Evolutionary conservation across 179 eudicot species (phyloP).

Genomic region (Silene noctiflora): DNA sequence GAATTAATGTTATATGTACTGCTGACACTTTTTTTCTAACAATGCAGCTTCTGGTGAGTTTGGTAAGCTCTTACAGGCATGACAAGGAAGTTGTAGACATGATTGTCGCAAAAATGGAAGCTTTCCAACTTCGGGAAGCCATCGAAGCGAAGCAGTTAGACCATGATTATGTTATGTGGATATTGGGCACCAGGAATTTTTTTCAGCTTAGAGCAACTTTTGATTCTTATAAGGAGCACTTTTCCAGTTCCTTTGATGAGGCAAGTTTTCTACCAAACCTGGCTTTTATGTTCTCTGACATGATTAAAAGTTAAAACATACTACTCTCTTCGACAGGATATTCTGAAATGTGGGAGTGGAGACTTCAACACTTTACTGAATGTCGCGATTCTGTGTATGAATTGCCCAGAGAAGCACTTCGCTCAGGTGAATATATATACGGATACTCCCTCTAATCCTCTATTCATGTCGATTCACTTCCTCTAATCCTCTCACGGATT

Average conservation of each 20-base stretch:
- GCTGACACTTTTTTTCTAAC: not conserved
- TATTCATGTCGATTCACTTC: no score
- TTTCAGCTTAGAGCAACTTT: constrained; percentile 76
- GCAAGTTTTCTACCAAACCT: constrained; percentile 27
- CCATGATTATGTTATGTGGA: constrained; percentile 50
- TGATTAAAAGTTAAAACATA: not conserved
- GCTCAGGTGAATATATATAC: constrained; percentile 51
- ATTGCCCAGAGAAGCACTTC: constrained; percentile 73
- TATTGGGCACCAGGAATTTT: constrained; percentile 60
- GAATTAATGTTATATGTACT: no score
- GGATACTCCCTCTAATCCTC: no score
- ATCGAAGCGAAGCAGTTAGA: constrained; percentile 52
- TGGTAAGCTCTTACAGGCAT: constrained; percentile 74
- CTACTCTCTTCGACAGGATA: constrained; percentile 44
- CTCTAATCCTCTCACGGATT: not conserved
- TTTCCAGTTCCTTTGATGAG: constrained; percentile 50
- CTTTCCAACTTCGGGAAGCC: constrained; percentile 45
- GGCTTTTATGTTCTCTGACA: not conserved
- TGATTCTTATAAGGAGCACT: constrained; percentile 44
- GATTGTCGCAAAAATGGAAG: constrained; percentile 55
- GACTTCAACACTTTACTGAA: constrained; percentile 45
- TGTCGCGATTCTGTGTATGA: constrained; percentile 58
- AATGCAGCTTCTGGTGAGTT: constrained; percentile 57
- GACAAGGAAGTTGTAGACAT: constrained; percentile 59
- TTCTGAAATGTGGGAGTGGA: constrained; percentile 46